A percentile compares a stretch with the other conserved stretches of the same genome.
Evolutionary conservation across 2,329 filamentous ascomycete genomes (phyloP).

Genomic region (Fusarium duplospermum): DNA sequence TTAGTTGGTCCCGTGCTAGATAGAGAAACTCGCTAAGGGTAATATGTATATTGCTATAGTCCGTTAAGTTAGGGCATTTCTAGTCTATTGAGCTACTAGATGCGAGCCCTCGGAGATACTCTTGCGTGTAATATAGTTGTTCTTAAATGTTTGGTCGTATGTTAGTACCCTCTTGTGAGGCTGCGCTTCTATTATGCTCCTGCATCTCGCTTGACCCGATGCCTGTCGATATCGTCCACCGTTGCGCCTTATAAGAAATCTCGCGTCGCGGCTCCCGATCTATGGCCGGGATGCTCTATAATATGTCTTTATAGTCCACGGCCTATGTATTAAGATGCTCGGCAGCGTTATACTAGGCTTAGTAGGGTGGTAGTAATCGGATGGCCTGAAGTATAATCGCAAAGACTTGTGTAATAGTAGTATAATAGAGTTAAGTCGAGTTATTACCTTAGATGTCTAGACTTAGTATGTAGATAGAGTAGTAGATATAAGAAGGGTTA

Average conservation of each 20-base stretch:
- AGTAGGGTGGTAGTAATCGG: conserved; percentile 39
- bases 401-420: conserved; percentile 53
- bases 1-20: conserved; percentile 46
- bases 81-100: conserved; percentile 40
- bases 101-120: conserved; percentile 44
- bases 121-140: conserved; percentile 44
- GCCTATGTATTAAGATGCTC: conserved; percentile 47
- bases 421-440: conserved; percentile 49
- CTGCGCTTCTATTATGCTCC: too few relatives aligned
- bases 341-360: conserved; percentile 47
- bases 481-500: conserved; percentile 50
- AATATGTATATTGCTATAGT: conserved; percentile 39
- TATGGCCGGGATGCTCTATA: conserved; percentile 41
- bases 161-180: too few relatives aligned
- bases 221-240: conserved; percentile 28
- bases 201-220: too few relatives aligned
- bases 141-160: conserved; percentile 11
- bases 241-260: conserved; percentile 38
- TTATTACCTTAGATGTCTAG: conserved; percentile 50
- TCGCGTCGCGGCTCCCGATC: conserved; percentile 28
- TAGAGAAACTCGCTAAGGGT: conserved; percentile 39
- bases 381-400: conserved; percentile 52
- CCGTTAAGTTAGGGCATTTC: conserved; percentile 44
- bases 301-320: conserved; percentile 48
- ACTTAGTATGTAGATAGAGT: conserved; percentile 47